phyloP scores from a whole-genome alignment of 371 early-diverging fungal species.

The Vairimorpha ceranae region DNA sequence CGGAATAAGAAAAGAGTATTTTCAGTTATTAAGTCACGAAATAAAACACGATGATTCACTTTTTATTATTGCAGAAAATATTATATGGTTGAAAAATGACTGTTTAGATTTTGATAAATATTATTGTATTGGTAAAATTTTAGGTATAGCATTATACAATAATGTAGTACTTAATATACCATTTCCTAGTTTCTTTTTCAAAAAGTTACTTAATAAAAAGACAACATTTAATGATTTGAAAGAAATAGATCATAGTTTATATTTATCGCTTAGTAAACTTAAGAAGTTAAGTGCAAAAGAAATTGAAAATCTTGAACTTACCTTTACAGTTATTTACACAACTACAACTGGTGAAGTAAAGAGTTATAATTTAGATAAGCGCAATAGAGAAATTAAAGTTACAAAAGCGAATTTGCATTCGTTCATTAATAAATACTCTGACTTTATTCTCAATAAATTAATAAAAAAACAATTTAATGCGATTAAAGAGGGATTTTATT shows the following conservation, averaged over 20 bases:
- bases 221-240: slow-evolving; percentile 68
- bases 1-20: slow-evolving; percentile 69
- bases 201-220: slow-evolving; percentile 71
- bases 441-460: slow-evolving; percentile 71
- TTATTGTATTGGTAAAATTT: slow-evolving; percentile 66
- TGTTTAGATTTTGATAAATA: slow-evolving; percentile 63
- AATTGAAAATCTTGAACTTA: slow-evolving; percentile 68
- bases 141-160: slow-evolving; percentile 73
- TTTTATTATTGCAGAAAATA: slow-evolving; percentile 65
- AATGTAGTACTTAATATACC: slow-evolving; percentile 66
- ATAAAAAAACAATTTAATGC: slow-evolving; percentile 75
- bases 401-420: slow-evolving; percentile 66
- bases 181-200: slow-evolving; percentile 66
- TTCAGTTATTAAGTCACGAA: slow-evolving; percentile 66
- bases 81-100: slow-evolving; percentile 65
- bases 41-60: slow-evolving; percentile 57
- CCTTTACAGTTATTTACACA: slow-evolving; percentile 27
- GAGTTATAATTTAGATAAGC: slow-evolving; percentile 61
- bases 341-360: slow-evolving; percentile 11
- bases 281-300: slow-evolving; percentile 66
- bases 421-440: slow-evolving; percentile 71
- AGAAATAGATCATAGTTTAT: slow-evolving; percentile 65
- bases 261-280: slow-evolving; percentile 61
- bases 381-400: slow-evolving; percentile 65
- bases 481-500: slow-evolving; percentile 77